A percentile compares a stretch with the other conserved stretches of the same genome.
These are phyloP conservation scores for Arthrobotrys pseudoclavata DNA, from an alignment of 2,329 filamentous ascomycete species.

Conservation along the genomic window DNA sequence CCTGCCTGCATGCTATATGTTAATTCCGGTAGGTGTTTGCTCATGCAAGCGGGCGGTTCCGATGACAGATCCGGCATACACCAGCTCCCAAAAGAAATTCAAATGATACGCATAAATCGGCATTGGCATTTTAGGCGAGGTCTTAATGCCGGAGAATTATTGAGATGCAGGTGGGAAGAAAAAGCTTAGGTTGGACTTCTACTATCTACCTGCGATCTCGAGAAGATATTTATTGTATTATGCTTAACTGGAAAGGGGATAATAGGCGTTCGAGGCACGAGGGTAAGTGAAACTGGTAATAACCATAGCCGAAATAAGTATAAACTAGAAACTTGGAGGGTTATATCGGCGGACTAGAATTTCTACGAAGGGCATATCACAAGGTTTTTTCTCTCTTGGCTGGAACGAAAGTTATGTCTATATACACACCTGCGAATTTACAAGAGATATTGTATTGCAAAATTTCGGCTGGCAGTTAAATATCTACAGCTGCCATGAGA, in stretches of 20 bases:
- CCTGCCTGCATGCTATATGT: not conserved
- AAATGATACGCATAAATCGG: constrained; percentile 16
- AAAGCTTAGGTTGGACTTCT: constrained; percentile 3
- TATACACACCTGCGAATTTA: not conserved
- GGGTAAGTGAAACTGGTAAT: not conserved
- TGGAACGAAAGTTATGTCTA: not conserved
- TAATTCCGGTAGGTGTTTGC: not conserved
- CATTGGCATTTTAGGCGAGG: constrained; percentile 32
- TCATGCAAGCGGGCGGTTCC: constrained; percentile 17
- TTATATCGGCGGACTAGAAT: not conserved
- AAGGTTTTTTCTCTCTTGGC: not conserved
- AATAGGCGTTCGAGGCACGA: not conserved
- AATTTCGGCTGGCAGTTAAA: not conserved
- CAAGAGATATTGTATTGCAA: not conserved
- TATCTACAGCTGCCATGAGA: not conserved
- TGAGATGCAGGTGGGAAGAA: constrained; percentile 13
- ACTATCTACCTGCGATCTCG: not conserved
- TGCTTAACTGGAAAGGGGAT: not conserved
- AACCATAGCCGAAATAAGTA: not conserved
- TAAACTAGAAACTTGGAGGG: not conserved
- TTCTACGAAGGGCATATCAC: not conserved
- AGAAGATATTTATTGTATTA: not conserved
- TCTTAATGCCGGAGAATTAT: constrained; percentile 22
- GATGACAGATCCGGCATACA: not conserved
- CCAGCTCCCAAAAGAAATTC: not conserved